Percentiles rank a stretch among this genome's conserved stretches.
Evolutionary conservation across 1,284 basidiomycete species (phyloP).

Genomic region (Irpex sp.): DNA sequence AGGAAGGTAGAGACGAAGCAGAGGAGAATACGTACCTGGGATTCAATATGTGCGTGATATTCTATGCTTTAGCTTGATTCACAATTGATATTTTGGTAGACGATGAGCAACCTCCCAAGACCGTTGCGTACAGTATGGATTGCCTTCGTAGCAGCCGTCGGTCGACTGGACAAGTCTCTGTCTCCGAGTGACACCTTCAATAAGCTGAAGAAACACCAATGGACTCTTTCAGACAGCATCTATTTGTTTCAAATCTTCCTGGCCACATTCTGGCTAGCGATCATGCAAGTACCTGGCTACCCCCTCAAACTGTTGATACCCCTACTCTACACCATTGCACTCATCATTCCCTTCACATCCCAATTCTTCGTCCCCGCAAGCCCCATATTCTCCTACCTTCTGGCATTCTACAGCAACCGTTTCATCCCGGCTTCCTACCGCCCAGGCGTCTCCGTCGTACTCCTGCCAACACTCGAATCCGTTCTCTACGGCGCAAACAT

Average conservation of each 20-base stretch:
- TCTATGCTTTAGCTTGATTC: background rate
- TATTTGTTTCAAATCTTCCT: constrained; percentile 64
- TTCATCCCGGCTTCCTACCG: constrained; percentile 78
- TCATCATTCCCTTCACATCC: constrained; percentile 84
- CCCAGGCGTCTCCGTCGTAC: constrained; percentile 85
- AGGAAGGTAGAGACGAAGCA: too few relatives aligned
- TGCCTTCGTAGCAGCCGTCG: constrained; percentile 59
- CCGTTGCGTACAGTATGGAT: constrained; percentile 31
- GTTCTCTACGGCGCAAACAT: constrained; percentile 97
- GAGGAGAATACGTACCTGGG: too few relatives aligned
- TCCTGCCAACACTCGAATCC: constrained; percentile 92
- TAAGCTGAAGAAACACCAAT: constrained; percentile 59
- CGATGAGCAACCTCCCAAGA: constrained; percentile 16
- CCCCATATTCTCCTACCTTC: constrained; percentile 83
- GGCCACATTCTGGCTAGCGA: constrained; percentile 71
- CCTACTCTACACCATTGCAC: constrained; percentile 60
- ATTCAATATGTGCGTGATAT: background rate
- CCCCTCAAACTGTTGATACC: constrained; percentile 82
- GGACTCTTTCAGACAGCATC: constrained; percentile 55
- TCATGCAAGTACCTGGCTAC: constrained; percentile 74
- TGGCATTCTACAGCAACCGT: constrained; percentile 83
- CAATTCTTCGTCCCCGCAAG: constrained; percentile 93
- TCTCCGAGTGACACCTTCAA: constrained; percentile 68
- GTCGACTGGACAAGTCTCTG: constrained; percentile 74
- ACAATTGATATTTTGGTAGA: background rate